Evolutionary conservation across 768 basidiomycete species (phyloP), one percentile per base, ranked within the genome.

Genomic region (Galerina sulciceps): DNA sequence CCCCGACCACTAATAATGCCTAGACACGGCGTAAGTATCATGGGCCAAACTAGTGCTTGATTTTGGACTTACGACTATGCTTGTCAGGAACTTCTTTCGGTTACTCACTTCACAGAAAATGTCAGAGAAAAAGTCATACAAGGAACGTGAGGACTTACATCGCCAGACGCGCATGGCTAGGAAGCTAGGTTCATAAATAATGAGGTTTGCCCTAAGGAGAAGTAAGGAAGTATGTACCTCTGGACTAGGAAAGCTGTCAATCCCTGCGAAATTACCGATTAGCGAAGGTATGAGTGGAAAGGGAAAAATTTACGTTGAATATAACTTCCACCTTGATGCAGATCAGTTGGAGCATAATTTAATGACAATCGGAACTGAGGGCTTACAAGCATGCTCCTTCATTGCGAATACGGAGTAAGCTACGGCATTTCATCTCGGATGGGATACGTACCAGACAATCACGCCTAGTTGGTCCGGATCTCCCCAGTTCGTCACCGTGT

Each of bases 241-340:
- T 71, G 69, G 13, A 71, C 69, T n/a, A 71, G 61, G 18, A 71
- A 63, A 10, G 68, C 69, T 2, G 68, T 71, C 26, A 69, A 60
- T n/a, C 65, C 69, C 69, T 71, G 37, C 45, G 26, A 22, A 31
- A 31, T 1, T 23, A 17, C 40, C 10, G 9, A 11, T 13, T 51
- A 20, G 23, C 31, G 18, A 43, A 22, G 22, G 14, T 22, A 43
- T 11, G 2, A 5, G 42, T 5, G n/a, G n/a, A n/a, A 6, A 54
- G 14, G 20, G 1, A 20, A 43, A 34, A 20, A 37, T 62, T 17
- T 52, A 66, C 69, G 23, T 69, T 71, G 53, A 71, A 69, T n/a
- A 71, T 40, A 4, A 71, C 68, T 55, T 69, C 68, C 18, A 71
- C 60, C 69, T 69, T 23, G 17, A 45, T 13, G 14, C 38, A 23